Evolutionary conservation across 768 basidiomycete species (phyloP).

Genomic region (Kwoniella sp.): DNA sequence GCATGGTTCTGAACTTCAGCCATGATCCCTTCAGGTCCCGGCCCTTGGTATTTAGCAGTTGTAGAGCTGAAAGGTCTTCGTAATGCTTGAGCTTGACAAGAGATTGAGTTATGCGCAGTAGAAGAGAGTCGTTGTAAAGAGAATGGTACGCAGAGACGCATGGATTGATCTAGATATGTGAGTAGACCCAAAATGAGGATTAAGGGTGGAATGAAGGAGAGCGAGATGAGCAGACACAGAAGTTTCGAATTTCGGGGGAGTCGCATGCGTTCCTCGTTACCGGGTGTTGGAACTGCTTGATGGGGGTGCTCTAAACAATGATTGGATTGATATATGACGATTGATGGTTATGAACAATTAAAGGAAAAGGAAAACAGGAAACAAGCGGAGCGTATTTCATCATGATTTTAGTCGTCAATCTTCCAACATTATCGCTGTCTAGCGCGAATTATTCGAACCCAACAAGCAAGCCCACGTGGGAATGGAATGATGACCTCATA

Average conservation of each 20-base stretch:
- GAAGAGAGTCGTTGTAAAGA: constrained; percentile 36
- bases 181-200: constrained; percentile 10
- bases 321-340: background rate
- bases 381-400: no score
- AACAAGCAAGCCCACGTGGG: no score
- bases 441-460: no score
- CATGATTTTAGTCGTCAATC: no score
- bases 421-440: background rate
- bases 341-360: background rate
- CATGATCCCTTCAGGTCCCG: constrained; percentile 1
- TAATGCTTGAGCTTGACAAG: constrained; percentile 30
- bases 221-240: constrained; percentile 4
- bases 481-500: no score
- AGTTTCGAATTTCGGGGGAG: constrained; percentile 10
- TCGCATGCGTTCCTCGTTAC: constrained; percentile 5
- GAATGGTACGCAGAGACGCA: constrained; percentile 49
- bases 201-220: constrained; percentile 12
- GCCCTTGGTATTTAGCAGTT: background rate
- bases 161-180: constrained; percentile 29
- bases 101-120: constrained; percentile 31
- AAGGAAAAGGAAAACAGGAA: background rate
- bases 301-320: background rate
- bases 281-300: no score
- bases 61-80: background rate
- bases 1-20: background rate